Base-by-base conservation (phyloP, 257 asterid genomes). In the Solanum chiquidenum region DNA sequence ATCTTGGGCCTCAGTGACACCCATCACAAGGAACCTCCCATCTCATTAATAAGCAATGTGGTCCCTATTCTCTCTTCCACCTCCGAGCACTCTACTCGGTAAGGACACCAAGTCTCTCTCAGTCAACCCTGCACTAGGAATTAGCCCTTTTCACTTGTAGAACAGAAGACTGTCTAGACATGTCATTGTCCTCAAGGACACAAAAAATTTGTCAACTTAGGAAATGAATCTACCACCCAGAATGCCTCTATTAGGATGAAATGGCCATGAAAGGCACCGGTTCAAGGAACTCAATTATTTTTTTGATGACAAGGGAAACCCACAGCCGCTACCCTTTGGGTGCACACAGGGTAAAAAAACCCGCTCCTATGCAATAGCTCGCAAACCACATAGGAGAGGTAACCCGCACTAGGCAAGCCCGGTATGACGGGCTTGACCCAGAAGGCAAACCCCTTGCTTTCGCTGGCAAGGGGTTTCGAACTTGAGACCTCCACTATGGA, bases 151-250 rank as follows among this genome's bases (percentile, higher is more conserved):
- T 91, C 89, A 73, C 88, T 83, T 89, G 94, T 87, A 94, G 90
- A 84, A 94, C 83, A 87, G 90, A 94, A 87, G 90, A 89, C 89
- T 52, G 1, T 52, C 62, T 52, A 52, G 62, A 52, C 98, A 94
- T 84, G 98, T 96, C 86, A 60, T 83, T 35, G 84, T 94, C 25
- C 83, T 94, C 90, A 93, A 93, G 88, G 90, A 73, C 89, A 94
- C 95, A 79, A 90, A 91, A 42, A 91, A 37, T 86, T 77, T 40
- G 44, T 33, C 40, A 85, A 86, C 38, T 20, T 52, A 49, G 87
- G 71, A 34, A 33, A 87, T 52, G 88, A 86, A 21, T 40, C 25
- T 23, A 69, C 40, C 52, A 31, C 52, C 23, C 6, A 85, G 34
- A 82, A 87, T 42, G 77, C 64, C 10, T 55, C 64, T 55, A 55